Conservation (phyloP, 176 grass and related monocot species). For the Avena insularis region DNA sequence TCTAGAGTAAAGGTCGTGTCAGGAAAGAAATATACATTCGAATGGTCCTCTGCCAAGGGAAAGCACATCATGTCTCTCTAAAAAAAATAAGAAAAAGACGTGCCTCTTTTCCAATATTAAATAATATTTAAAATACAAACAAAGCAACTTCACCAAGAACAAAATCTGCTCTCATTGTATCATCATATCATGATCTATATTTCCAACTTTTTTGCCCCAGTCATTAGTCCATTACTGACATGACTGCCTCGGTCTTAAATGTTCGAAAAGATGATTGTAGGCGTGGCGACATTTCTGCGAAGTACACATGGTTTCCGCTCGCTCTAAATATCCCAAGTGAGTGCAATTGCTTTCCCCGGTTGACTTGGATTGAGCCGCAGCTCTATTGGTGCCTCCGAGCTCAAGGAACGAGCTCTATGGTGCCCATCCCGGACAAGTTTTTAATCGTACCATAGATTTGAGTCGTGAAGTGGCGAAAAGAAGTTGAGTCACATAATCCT, state of each 20-base stretch:
- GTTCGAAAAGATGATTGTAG: neutral
- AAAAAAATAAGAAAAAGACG: neutral
- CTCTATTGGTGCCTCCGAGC: too few species aligned
- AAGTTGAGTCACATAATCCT: too few species aligned
- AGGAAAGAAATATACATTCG: neutral
- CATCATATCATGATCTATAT: neutral
- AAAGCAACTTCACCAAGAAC: neutral
- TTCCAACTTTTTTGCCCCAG: too few species aligned
- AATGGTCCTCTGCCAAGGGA: neutral
- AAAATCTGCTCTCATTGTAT: neutral
- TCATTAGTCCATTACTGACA: too few species aligned
- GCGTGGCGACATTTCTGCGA: neutral
- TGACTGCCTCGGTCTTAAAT: neutral
- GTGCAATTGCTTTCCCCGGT: neutral
- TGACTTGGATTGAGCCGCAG: neutral
- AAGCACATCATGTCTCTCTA: neutral
- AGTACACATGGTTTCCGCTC: neutral
- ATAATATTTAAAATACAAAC: neutral
- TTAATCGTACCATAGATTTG: too few species aligned
- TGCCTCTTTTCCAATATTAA: neutral
- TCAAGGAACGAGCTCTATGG: too few species aligned
- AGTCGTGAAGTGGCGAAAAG: too few species aligned
- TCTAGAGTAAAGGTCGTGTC: neutral
- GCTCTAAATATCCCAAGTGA: neutral
- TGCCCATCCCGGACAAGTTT: too few species aligned